Percentiles rank a stretch among this genome's conserved stretches.
These are phyloP conservation scores for Geum urbanum DNA, from an alignment of 306 rosid genomes.

Conservation along the genomic window DNA sequence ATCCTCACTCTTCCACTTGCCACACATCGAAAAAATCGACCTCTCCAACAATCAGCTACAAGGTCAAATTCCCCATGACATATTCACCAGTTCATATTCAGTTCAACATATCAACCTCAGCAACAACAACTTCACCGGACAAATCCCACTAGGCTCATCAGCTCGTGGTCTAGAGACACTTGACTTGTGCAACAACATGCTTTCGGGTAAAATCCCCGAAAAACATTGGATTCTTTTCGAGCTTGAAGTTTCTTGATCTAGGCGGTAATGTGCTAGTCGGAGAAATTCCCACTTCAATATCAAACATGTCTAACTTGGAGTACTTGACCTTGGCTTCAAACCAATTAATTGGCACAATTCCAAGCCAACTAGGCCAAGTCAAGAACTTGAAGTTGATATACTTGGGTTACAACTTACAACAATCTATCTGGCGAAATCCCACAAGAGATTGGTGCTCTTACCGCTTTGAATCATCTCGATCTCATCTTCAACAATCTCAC, in stretches of 20 bases:
- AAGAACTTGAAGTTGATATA: constrained; percentile 71
- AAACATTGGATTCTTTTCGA: constrained; percentile 47
- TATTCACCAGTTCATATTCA: constrained; percentile 25
- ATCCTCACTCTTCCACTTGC: constrained; percentile 47
- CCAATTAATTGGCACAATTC: constrained; percentile 61
- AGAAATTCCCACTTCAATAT: constrained; percentile 55
- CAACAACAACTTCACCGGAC: constrained; percentile 77
- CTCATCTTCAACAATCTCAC: constrained; percentile 85
- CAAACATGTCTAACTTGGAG: constrained; percentile 49
- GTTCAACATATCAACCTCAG: constrained; percentile 73
- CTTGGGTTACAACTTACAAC: constrained; percentile 82
- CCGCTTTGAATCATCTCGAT: constrained; percentile 63
- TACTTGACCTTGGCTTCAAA: constrained; percentile 80
- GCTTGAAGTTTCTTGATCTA: constrained; percentile 60
- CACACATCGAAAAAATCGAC: constrained; percentile 43
- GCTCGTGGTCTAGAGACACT: constrained; percentile 43
- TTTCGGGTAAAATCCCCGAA: constrained; percentile 58
- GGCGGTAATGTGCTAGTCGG: constrained; percentile 79
- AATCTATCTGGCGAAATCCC: constrained; percentile 81
- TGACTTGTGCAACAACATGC: constrained; percentile 88
- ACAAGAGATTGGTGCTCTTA: constrained; percentile 48
- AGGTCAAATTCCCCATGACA: constrained; percentile 33
- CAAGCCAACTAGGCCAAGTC: constrained; percentile 43
- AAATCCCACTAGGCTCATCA: constrained; percentile 44
- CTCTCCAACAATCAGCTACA: constrained; percentile 70